Percentiles rank a stretch among this genome's conserved stretches.
These are phyloP conservation scores for Combretum micranthum DNA, from an alignment of 345 rosid species.

Conservation along the genomic window DNA sequence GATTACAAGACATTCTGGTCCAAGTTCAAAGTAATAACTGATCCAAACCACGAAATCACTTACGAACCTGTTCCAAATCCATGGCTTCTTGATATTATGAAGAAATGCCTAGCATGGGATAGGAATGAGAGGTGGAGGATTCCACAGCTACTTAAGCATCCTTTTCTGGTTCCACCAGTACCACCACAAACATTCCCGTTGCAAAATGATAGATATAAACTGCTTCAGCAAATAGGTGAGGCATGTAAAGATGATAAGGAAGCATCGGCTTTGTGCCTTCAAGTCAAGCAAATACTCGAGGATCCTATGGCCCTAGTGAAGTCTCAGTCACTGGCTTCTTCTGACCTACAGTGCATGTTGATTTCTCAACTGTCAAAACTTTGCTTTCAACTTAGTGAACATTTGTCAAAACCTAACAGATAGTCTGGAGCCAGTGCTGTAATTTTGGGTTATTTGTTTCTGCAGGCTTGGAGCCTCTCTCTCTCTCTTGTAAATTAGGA, in stretches of 20 bases:
- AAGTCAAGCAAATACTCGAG: constrained; percentile 39
- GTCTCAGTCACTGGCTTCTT: constrained; percentile 23
- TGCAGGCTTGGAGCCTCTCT: no score
- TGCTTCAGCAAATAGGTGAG: constrained; percentile 51
- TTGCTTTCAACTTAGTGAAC: constrained; percentile 49
- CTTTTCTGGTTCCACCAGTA: constrained; percentile 80
- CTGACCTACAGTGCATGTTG: constrained; percentile 32
- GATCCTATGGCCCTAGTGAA: constrained; percentile 30
- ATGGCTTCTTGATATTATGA: constrained; percentile 91
- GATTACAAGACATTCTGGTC: constrained; percentile 97
- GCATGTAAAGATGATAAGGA: constrained; percentile 33
- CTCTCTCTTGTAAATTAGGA: no score
- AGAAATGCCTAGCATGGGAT: constrained; percentile 95
- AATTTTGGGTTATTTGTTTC: no score
- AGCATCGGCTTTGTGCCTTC: constrained; percentile 33
- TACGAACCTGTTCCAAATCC: constrained; percentile 68
- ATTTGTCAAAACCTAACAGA: constrained; percentile 25
- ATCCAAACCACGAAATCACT: constrained; percentile 71
- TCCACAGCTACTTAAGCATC: constrained; percentile 87
- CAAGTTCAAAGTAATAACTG: constrained; percentile 94
- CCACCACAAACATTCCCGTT: constrained; percentile 26
- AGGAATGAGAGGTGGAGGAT: constrained; percentile 90
- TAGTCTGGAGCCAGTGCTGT: not conserved
- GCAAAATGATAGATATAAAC: constrained; percentile 29
- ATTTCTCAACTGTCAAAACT: constrained; percentile 50